Conservation (phyloP, 192 early-diverging fungal genomes). For the Paraglomus occultum region DNA sequence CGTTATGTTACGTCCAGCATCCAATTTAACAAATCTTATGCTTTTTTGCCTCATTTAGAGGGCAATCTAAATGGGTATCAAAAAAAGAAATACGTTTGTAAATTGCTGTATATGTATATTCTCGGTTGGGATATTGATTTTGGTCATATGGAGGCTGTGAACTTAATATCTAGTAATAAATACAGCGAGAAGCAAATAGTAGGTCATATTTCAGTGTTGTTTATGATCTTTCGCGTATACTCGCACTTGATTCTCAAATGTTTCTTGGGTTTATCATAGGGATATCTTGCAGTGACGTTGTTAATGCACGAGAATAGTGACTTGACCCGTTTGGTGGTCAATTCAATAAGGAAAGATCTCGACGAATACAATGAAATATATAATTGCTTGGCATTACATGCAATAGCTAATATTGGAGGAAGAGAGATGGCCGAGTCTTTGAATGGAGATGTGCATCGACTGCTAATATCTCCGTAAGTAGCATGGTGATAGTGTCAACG, state of each 20-base stretch:
- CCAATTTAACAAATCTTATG: neutral
- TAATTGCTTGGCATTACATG: conserved; percentile 90
- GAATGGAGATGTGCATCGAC: conserved; percentile 76
- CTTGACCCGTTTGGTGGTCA: conserved; percentile 77
- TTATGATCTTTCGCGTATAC: neutral
- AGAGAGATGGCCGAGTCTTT: conserved; percentile 89
- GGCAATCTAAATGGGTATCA: conserved; percentile 93
- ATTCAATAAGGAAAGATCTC: conserved; percentile 88
- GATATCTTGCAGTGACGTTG: conserved; percentile 93
- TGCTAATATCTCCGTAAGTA: conserved; percentile 78
- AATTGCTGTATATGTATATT: conserved; percentile 99
- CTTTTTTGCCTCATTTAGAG: conserved; percentile 52
- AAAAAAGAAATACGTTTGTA: conserved; percentile 99
- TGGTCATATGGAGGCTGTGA: conserved; percentile 95
- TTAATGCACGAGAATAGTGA: conserved; percentile 88
- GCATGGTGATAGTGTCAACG: neutral
- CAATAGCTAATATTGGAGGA: conserved; percentile 95
- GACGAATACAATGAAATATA: conserved; percentile 81
- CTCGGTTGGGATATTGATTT: conserved; percentile 98
- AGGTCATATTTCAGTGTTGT: conserved; percentile 32
- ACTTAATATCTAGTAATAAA: conserved; percentile 82
- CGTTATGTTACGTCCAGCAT: too few species aligned
- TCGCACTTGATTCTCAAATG: neutral
- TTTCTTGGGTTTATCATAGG: conserved; percentile 50
- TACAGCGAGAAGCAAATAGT: conserved; percentile 99